Evolutionary conservation across 2,329 filamentous ascomycete genomes (phyloP).

Genomic region (Aureobasidium sp.): DNA sequence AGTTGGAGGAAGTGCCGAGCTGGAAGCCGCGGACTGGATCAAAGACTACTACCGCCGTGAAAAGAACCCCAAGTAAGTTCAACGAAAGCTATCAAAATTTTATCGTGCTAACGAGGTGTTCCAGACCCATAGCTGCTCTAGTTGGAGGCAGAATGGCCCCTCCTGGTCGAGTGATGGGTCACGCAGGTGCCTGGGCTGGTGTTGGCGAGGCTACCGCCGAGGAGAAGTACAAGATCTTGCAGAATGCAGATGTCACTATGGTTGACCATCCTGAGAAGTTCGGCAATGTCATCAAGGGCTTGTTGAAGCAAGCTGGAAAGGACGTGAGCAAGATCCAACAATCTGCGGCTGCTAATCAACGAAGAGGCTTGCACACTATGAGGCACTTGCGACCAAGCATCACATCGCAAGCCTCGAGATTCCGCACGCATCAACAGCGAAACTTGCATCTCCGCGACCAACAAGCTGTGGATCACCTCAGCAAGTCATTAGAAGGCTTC

Average conservation of each 20-base stretch:
- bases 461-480: slow-evolving; percentile 50
- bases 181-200: slow-evolving; percentile 66
- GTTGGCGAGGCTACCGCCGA: slow-evolving; percentile 58
- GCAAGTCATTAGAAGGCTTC: slow-evolving; percentile 33
- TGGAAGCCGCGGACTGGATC: slow-evolving; percentile 69
- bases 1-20: slow-evolving; percentile 61
- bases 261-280: slow-evolving; percentile 72
- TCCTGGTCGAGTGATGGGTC: slow-evolving; percentile 64
- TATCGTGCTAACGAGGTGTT: slow-evolving; percentile 18
- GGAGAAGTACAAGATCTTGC: slow-evolving; percentile 61
- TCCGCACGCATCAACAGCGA: slow-evolving; percentile 35
- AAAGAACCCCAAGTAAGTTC: slow-evolving; percentile 55
- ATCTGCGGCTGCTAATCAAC: slow-evolving; percentile 6
- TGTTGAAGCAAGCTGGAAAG: slow-evolving; percentile 44
- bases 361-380: slow-evolving; percentile 41
- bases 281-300: slow-evolving; percentile 57
- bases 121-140: slow-evolving; percentile 63
- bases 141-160: slow-evolving; percentile 61
- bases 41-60: slow-evolving; percentile 53
- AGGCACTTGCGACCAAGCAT: slow-evolving; percentile 27
- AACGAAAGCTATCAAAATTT: background rate
- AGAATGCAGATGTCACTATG: slow-evolving; percentile 59
- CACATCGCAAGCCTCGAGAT: background rate
- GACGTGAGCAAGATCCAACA: slow-evolving; percentile 32
- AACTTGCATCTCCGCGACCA: slow-evolving; percentile 49